Percentiles rank a stretch among this genome's conserved stretches.
Evolutionary conservation across 2,329 filamentous ascomycete species (phyloP).

Genomic region (Phialophora verrucosa): DNA sequence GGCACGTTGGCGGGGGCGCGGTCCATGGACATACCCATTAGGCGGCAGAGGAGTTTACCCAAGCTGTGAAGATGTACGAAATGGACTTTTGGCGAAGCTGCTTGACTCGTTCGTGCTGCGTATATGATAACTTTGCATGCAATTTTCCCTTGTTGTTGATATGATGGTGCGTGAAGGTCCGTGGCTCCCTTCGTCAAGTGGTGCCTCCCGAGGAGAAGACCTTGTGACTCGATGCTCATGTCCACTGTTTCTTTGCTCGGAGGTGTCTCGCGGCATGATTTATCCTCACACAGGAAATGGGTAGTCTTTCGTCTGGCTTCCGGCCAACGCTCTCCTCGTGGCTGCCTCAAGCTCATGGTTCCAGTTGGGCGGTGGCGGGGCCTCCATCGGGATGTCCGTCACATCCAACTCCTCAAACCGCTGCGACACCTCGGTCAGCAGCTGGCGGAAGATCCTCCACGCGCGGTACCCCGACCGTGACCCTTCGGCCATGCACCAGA

Average conservation of each 20-base stretch:
- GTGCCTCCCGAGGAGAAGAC: not conserved
- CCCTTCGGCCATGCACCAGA: constrained; percentile 30
- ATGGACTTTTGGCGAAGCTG: too few species aligned
- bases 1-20: not conserved
- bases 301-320: not conserved
- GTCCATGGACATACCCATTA: not conserved
- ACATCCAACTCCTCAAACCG: constrained; percentile 17
- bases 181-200: not conserved
- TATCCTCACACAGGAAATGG: not conserved
- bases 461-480: constrained; percentile 31
- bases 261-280: not conserved
- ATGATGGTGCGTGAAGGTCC: not conserved
- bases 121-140: not conserved
- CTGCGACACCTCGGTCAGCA: constrained; percentile 24
- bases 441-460: constrained; percentile 32
- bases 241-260: not conserved
- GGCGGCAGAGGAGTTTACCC: not conserved
- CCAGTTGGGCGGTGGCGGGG: constrained; percentile 25
- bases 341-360: constrained; percentile 20
- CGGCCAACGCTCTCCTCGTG: constrained; percentile 5
- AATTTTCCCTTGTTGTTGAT: not conserved
- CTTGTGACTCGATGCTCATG: not conserved
- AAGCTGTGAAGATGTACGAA: not conserved
- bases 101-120: not conserved
- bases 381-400: constrained; percentile 22